Base-by-base conservation (phyloP, 352 stramenopile species). In the Pythium brachiatum region DNA sequence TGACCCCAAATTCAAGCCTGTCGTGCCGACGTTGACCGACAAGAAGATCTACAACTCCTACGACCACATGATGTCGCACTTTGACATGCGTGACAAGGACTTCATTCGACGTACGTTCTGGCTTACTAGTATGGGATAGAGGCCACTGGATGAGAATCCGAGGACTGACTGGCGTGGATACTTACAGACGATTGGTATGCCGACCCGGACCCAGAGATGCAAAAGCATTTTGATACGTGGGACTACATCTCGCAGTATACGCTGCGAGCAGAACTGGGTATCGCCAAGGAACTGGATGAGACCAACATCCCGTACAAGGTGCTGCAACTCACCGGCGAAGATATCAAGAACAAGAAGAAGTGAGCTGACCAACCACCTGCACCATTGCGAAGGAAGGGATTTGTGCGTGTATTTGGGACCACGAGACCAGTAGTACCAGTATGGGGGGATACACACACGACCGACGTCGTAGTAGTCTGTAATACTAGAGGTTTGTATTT, bases 241-340 rank as follows among this genome's bases (percentile, higher is more conserved):
- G 89, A 96, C 53, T 96, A 89, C 68, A 92, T 92, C 61, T 92
- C 86, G 21, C 83, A 89, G 60, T 83, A 90, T 36, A 93, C 83
- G 26, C 70, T 96, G 51, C 81, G 85, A 61, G 73, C 81, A 18
- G 85, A 96, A 66, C 70, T 92, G 38, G 85, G 83, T 46, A 91
- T 94, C 34, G 81, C 85, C 27, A 86, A 92, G 62, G 81, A 90
- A 54, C 75, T 92, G 54, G 87, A 93, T 52, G 84, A 90, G 57
- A 90, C 86, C 51, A 94, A 96, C 64, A 90, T 89, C 64, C 83
- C 83, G 39, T 92, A 92, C 74, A 92, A 92, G 59, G 80, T 90
- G 57, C 68, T 90, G 46, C 83, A 92, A 57, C 74, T 92, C 62
- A 92, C 83, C 18, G 83, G 83, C 52, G 83, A 92, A 60, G 81